phyloP scores from a whole-genome alignment of 805 yeast species.

The Zygosaccharomyces rouxii region DNA sequence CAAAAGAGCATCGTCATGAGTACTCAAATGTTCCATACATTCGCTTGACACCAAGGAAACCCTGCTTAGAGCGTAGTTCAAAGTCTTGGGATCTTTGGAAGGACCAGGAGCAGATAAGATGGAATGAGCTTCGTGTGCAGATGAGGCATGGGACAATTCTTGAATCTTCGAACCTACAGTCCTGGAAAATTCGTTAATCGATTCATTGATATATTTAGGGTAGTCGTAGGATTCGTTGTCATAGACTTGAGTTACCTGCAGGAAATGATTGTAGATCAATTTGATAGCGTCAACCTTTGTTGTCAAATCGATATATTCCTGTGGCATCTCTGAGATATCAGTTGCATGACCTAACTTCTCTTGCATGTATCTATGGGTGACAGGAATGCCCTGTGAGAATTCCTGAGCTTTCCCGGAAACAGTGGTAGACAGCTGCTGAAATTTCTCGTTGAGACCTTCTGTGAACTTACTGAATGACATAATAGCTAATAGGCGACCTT shows the following conservation, averaged over 20 bases:
- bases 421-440: slow-evolving; percentile 31
- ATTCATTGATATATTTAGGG: slow-evolving; percentile 68
- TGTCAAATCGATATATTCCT: slow-evolving; percentile 74
- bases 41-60: slow-evolving; percentile 52
- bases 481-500: background rate
- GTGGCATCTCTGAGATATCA: slow-evolving; percentile 80
- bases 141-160: slow-evolving; percentile 64
- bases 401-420: slow-evolving; percentile 37
- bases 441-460: slow-evolving; percentile 26
- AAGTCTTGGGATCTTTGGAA: slow-evolving; percentile 60
- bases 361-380: slow-evolving; percentile 74
- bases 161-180: slow-evolving; percentile 58
- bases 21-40: slow-evolving; percentile 32
- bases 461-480: slow-evolving; percentile 34
- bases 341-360: slow-evolving; percentile 76
- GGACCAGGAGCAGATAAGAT: slow-evolving; percentile 50
- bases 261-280: slow-evolving; percentile 55
- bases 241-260: slow-evolving; percentile 51
- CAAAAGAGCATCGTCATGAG: slow-evolving; percentile 46
- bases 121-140: slow-evolving; percentile 80
- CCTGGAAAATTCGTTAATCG: slow-evolving; percentile 69
- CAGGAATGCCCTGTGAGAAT: slow-evolving; percentile 53
- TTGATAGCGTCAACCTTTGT: slow-evolving; percentile 68
- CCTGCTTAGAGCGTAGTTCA: slow-evolving; percentile 75
- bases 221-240: slow-evolving; percentile 80